These are phyloP conservation scores for Sextonia rubra DNA, from an alignment of 164 flowering plant genomes.

Conservation along the genomic window DNA sequence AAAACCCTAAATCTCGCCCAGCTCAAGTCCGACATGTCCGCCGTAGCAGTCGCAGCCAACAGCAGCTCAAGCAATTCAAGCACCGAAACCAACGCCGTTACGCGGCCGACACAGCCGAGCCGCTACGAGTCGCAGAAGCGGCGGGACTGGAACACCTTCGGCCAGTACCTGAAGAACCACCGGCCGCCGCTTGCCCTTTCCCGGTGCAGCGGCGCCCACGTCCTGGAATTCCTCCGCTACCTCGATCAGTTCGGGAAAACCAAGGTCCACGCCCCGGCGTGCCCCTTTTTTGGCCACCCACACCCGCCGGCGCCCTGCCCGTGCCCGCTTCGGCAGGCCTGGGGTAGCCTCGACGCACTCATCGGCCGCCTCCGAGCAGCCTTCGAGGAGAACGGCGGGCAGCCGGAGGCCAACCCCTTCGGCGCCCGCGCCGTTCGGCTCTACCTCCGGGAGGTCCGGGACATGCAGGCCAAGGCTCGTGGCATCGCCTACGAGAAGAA, in stretches of 20 bases:
- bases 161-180: constrained; percentile 67
- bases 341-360: constrained; percentile 75
- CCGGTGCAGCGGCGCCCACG: constrained; percentile 70
- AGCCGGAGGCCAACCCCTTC: constrained; percentile 66
- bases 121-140: constrained; percentile 74
- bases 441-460: constrained; percentile 60
- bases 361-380: constrained; percentile 76
- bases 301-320: constrained; percentile 67
- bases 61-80: constrained; percentile 4
- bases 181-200: constrained; percentile 57
- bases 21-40: background rate
- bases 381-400: constrained; percentile 69
- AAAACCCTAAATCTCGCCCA: background rate
- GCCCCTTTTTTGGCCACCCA: constrained; percentile 68
- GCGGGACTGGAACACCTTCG: constrained; percentile 72
- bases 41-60: constrained; percentile 14
- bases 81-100: background rate
- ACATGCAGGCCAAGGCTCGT: constrained; percentile 58
- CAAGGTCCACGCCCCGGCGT: constrained; percentile 47
- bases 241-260: constrained; percentile 77
- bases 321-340: constrained; percentile 66
- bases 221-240: constrained; percentile 63
- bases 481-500: constrained; percentile 78
- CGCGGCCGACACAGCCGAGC: constrained; percentile 28
- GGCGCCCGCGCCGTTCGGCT: constrained; percentile 64